These are phyloP conservation scores for Mycena filopes DNA, from an alignment of 768 basidiomycete genomes.

Conservation along the genomic window DNA sequence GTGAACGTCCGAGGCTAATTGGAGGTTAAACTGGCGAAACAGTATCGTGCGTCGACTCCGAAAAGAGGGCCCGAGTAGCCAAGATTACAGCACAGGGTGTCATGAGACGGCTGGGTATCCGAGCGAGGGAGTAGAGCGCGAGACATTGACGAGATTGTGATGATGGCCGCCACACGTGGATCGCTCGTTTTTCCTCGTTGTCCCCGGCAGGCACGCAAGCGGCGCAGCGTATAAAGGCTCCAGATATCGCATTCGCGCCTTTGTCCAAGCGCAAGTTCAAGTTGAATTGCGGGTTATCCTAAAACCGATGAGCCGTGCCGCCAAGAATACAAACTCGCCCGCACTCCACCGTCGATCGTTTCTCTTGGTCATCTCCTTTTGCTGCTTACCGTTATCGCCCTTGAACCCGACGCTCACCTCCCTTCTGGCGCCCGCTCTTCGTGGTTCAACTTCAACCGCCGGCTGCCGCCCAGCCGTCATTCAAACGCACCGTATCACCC, in stretches of 20 bases:
- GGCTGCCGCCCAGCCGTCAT: not conserved
- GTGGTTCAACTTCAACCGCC: constrained; percentile 16
- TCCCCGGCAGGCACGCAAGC: constrained; percentile 13
- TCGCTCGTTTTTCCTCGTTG: constrained; percentile 21
- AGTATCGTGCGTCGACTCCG: constrained; percentile 1
- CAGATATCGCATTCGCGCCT: not conserved
- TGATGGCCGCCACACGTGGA: constrained; percentile 27
- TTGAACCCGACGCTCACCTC: not conserved
- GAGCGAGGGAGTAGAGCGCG: constrained; percentile 1
- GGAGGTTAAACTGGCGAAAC: not conserved
- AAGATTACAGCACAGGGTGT: constrained; percentile 18
- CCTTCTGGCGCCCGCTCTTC: not conserved
- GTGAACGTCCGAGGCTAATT: not conserved
- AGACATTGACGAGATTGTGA: not conserved
- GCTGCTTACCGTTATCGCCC: not conserved
- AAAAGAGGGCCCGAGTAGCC: not conserved
- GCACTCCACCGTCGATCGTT: constrained; percentile 16
- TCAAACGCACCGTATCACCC: not conserved
- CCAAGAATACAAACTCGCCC: constrained; percentile 15
- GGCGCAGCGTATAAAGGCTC: constrained; percentile 16
- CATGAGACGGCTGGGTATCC: not conserved
- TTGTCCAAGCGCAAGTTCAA: not conserved
- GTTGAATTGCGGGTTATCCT: not conserved
- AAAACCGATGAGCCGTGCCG: not conserved
- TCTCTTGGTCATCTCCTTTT: constrained; percentile 19